Conservation (phyloP, 352 stramenopile genomes). For the Pythium volutum region DNA sequence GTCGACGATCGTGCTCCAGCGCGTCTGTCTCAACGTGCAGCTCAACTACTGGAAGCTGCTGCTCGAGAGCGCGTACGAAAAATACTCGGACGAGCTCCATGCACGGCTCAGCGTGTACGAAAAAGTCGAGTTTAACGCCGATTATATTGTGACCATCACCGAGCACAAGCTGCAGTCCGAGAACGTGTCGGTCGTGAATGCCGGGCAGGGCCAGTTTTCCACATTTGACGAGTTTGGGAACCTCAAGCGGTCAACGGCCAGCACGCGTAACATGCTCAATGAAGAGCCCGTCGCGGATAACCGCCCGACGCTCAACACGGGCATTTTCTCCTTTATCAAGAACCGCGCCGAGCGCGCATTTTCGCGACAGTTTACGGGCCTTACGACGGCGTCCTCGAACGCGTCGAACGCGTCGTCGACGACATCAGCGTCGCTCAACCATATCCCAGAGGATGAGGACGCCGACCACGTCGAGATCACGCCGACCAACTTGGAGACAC, state of each 20-base stretch:
- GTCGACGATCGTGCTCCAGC: conserved; percentile 48
- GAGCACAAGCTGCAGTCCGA: conserved; percentile 61
- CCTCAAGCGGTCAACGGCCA: conserved; percentile 46
- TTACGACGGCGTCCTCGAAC: conserved; percentile 14
- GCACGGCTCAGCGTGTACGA: conserved; percentile 61
- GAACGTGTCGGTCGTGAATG: conserved; percentile 46
- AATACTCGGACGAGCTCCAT: conserved; percentile 62
- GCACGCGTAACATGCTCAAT: conserved; percentile 13
- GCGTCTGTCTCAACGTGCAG: conserved; percentile 57
- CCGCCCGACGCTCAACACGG: conserved; percentile 46
- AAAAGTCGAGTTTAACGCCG: conserved; percentile 43
- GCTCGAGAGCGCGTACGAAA: conserved; percentile 45
- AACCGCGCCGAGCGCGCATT: conserved; percentile 61
- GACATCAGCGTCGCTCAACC: conserved; percentile 21
- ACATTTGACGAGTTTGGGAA: conserved; percentile 81
- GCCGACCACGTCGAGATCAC: conserved; percentile 29
- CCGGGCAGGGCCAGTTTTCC: conserved; percentile 58
- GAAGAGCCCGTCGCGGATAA: background rate
- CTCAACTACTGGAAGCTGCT: conserved; percentile 63
- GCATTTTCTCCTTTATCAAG: conserved; percentile 77
- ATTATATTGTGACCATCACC: conserved; percentile 71
- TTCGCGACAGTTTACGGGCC: conserved; percentile 58
- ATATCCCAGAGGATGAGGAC: conserved; percentile 48
- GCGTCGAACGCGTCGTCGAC: background rate
- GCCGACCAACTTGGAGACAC: conserved; percentile 24